Percentiles rank a stretch among this genome's conserved stretches.
Conservation (phyloP, 2,329 filamentous ascomycete genomes). For the Calonectria multiphialidica region DNA sequence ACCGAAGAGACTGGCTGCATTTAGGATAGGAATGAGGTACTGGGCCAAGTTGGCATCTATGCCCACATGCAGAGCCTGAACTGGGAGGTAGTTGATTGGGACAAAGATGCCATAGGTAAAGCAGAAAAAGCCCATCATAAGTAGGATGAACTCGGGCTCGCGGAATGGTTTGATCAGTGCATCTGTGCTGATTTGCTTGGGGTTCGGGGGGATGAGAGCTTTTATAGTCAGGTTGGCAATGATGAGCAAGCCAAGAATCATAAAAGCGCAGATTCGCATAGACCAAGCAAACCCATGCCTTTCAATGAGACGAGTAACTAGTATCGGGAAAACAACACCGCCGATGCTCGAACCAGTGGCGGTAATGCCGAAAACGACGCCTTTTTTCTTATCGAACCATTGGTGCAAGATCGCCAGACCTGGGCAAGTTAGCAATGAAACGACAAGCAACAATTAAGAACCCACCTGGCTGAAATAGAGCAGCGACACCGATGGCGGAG, state of each 20-base stretch:
- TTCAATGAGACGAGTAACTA: slow-evolving; percentile 13
- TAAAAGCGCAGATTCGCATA: slow-evolving; percentile 49
- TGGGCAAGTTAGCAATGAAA: neutral
- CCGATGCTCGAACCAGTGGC: slow-evolving; percentile 13
- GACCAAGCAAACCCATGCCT: slow-evolving; percentile 7
- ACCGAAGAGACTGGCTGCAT: slow-evolving; percentile 70
- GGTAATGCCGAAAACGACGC: slow-evolving; percentile 14
- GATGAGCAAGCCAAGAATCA: slow-evolving; percentile 49
- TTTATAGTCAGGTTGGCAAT: slow-evolving; percentile 48
- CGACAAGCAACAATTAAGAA: too few relatives aligned
- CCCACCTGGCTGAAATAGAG: slow-evolving; percentile 47
- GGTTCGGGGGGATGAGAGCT: slow-evolving; percentile 28
- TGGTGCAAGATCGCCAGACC: neutral
- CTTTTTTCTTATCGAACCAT: slow-evolving; percentile 12
- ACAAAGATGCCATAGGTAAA: slow-evolving; percentile 52
- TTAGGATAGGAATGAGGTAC: slow-evolving; percentile 78
- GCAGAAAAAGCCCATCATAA: slow-evolving; percentile 47
- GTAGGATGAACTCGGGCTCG: slow-evolving; percentile 46
- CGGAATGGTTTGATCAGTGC: slow-evolving; percentile 47
- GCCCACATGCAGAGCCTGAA: slow-evolving; percentile 66
- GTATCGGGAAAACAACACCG: slow-evolving; percentile 22
- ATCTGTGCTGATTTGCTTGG: slow-evolving; percentile 41
- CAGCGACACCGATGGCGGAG: slow-evolving; percentile 48
- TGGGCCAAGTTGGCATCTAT: slow-evolving; percentile 70
- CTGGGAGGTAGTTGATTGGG: slow-evolving; percentile 57